Percentiles rank a stretch among this genome's conserved stretches.
Conservation (phyloP, 371 early-diverging fungal genomes). For the Neoconidiobolus thromboides region DNA sequence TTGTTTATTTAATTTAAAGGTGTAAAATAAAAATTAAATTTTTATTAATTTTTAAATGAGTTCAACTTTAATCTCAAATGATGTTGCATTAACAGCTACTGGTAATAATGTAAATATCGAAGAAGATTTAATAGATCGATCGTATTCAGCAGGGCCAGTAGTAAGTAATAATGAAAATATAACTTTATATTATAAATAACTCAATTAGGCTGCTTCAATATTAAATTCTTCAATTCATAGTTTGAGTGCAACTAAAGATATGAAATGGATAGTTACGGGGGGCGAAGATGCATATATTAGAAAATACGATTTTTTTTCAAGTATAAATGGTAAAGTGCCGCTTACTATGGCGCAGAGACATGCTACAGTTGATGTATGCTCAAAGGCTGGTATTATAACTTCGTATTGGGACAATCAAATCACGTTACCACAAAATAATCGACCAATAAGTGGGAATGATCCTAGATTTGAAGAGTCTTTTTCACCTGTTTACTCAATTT, state of each 20-base stretch:
- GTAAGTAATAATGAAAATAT: too few species aligned
- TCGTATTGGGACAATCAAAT: constrained; percentile 84
- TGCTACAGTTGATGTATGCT: constrained; percentile 65
- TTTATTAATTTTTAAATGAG: too few species aligned
- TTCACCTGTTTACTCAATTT: constrained; percentile 81
- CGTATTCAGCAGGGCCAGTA: too few species aligned
- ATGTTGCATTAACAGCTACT: too few species aligned
- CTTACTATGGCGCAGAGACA: constrained; percentile 75
- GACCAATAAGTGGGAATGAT: too few species aligned
- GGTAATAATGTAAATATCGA: too few species aligned
- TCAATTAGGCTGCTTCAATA: background rate
- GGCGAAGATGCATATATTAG: constrained; percentile 83
- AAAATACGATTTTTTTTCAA: constrained; percentile 78
- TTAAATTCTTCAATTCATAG: background rate
- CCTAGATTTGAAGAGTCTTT: constrained; percentile 10
- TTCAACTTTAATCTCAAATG: too few species aligned
- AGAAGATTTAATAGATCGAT: too few species aligned
- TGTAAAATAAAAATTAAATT: too few species aligned
- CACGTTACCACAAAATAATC: background rate
- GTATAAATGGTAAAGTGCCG: constrained; percentile 61
- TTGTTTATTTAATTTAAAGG: too few species aligned
- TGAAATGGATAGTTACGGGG: constrained; percentile 85
- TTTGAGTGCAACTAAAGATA: constrained; percentile 11
- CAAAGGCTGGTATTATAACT: constrained; percentile 59
- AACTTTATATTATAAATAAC: too few species aligned